A percentile compares a stretch with the other conserved stretches of the same genome.
phyloP scores from a whole-genome alignment of 805 yeast species.

The Candida orba region DNA sequence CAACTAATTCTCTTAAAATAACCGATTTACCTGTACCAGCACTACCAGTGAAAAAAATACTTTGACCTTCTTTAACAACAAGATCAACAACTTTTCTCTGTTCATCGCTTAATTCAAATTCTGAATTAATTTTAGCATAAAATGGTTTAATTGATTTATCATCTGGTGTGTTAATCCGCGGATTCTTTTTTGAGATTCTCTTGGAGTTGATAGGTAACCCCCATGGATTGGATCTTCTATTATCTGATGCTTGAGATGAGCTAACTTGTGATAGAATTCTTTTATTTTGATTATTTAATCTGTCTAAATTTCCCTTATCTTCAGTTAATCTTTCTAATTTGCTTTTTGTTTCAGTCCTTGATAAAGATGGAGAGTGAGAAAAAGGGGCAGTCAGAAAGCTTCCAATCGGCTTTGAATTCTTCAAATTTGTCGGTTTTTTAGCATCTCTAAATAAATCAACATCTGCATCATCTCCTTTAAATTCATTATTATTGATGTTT shows the following conservation, averaged over 20 bases:
- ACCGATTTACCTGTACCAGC: conserved; percentile 89
- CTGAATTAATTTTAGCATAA: background rate
- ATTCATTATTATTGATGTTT: background rate
- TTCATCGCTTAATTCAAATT: conserved; percentile 32
- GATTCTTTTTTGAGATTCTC: conserved; percentile 6
- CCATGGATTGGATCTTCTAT: too few species aligned
- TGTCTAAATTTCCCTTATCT: background rate
- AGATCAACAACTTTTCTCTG: conserved; percentile 45
- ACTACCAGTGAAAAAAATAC: conserved; percentile 71
- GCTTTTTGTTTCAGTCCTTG: too few species aligned
- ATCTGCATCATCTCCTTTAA: conserved; percentile 5
- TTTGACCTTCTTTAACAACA: conserved; percentile 43
- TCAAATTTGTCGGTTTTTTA: conserved; percentile 7
- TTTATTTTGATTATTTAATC: background rate
- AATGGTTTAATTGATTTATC: background rate
- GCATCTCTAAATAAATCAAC: conserved; percentile 1
- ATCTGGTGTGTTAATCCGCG: conserved; percentile 5
- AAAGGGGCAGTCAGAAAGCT: background rate
- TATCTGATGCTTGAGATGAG: too few species aligned
- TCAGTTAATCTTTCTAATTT: too few species aligned
- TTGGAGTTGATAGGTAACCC: background rate
- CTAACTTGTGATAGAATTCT: background rate
- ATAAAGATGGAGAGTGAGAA: too few species aligned
- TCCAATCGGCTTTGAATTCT: conserved; percentile 13
- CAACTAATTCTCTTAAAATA: conserved; percentile 56